Base-by-base conservation (phyloP, 2,329 filamentous ascomycete species). In the Fusarium succisae region DNA sequence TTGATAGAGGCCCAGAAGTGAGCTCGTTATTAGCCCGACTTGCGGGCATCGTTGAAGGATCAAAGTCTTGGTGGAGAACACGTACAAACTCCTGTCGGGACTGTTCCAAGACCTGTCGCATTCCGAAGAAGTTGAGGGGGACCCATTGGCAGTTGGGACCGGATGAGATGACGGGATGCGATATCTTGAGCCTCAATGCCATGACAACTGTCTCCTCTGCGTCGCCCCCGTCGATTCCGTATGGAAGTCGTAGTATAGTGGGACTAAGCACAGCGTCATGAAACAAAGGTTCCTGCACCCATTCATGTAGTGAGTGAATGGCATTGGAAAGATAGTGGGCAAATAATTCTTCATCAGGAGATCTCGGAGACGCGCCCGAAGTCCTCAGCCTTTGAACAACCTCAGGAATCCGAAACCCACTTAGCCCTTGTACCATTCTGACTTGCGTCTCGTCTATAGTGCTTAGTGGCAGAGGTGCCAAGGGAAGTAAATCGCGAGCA, bases 41-140 rank as follows among this genome's bases (percentile, higher is more conserved):
- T 14, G 67, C 58, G 3, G 67, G 65, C 59, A 69, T 37, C 3
- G 38, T 59, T 2, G 57, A 14, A 4, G 65, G 86, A 28, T 86
- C 86, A 63, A 93, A 86, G 66, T 93, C 91, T 57, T 88, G 86
- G 74, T 91, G 88, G 1, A 92, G 85, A 44, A 86, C 86, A 56
- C 88, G 86, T 1, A 87, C 85, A 75, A 94, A 93, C 3, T 86
- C 86, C 7, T 88, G 85, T 35, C 90, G 86, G 69, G 90, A 88
- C 0, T 86, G 83, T 73, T 90, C 88, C 0, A 89, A 85, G 66
- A 91, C 87, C 79, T 94, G 92, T 65, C 91, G 90, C 13, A 88
- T 84, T 69, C 88, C 90, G 83, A 93, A 93, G 69, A 93, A 90
- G 50, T 83, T 87, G 24, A 93, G 82, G 0, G 92, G 91, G 2